Conservation (phyloP, 305 asterid species). For the Plantago rigida region DNA sequence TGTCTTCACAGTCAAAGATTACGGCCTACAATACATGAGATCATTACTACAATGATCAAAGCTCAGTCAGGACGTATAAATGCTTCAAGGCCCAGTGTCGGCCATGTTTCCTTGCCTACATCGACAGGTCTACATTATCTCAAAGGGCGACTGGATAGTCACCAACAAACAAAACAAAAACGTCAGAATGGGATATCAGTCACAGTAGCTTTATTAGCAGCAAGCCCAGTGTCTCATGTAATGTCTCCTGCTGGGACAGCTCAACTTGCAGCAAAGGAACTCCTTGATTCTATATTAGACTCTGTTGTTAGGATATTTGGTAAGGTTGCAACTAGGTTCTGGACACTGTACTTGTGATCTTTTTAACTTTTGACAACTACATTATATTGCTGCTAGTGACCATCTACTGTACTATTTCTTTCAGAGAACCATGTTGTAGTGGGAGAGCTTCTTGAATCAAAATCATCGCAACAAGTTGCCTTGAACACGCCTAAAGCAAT, state of each 20-base stretch:
- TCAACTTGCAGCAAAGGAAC: conserved; percentile 74
- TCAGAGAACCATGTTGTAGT: conserved; percentile 97
- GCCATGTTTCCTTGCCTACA: conserved; percentile 48
- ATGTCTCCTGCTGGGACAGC: conserved; percentile 96
- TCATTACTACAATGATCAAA: conserved; percentile 76
- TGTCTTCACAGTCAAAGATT: conserved; percentile 62
- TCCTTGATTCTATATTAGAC: conserved; percentile 81
- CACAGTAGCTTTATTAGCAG: conserved; percentile 61
- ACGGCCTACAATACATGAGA: conserved; percentile 87
- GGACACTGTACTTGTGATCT: conserved; percentile 11
- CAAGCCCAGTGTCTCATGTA: conserved; percentile 85
- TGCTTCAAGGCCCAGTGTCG: conserved; percentile 52
- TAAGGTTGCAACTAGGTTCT: conserved; percentile 32
- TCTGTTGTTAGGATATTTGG: conserved; percentile 77
- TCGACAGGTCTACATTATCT: conserved; percentile 60
- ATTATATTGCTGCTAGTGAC: conserved; percentile 14
- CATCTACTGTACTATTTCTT: conserved; percentile 16
- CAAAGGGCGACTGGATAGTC: conserved; percentile 61
- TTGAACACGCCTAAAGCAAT: conserved; percentile 76
- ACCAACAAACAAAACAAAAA: conserved; percentile 57
- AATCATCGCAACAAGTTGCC: conserved; percentile 71
- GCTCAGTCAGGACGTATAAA: conserved; percentile 56
- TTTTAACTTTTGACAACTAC: conserved; percentile 7
- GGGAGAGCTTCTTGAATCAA: conserved; percentile 93
- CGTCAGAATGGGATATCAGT: conserved; percentile 63